These are phyloP conservation scores for Fragosphaeria purpurea DNA, from an alignment of 2,329 filamentous ascomycete species.

Conservation along the genomic window DNA sequence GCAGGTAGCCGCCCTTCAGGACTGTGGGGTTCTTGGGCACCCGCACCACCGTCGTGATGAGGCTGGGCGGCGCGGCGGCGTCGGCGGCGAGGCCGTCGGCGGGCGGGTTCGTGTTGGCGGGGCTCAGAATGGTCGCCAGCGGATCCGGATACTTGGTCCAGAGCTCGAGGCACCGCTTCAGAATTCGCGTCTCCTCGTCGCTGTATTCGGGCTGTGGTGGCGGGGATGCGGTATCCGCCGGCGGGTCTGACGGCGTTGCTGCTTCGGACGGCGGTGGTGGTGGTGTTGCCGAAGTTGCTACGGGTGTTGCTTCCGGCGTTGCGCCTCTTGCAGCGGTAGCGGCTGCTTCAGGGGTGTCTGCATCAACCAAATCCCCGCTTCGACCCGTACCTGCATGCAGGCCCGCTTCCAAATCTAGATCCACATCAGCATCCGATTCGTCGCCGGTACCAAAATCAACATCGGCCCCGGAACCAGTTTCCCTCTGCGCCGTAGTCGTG, in stretches of 20 bases:
- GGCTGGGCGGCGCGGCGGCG: conserved; percentile 44
- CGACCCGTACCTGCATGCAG: background rate
- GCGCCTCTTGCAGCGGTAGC: too few relatives aligned
- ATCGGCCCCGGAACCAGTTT: conserved; percentile 4
- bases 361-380: background rate
- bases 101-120: conserved; percentile 58
- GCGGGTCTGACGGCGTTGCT: conserved; percentile 17
- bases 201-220: conserved; percentile 29
- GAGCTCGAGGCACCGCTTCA: conserved; percentile 50
- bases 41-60: conserved; percentile 66
- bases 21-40: conserved; percentile 72
- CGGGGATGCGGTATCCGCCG: conserved; percentile 13
- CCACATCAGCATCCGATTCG: background rate
- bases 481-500: background rate
- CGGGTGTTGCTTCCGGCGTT: too few relatives aligned
- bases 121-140: conserved; percentile 43
- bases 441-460: conserved; percentile 11
- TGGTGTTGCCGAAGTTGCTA: too few relatives aligned
- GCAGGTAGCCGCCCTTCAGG: conserved; percentile 77
- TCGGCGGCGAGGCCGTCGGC: conserved; percentile 46
- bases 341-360: background rate
- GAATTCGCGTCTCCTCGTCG: conserved; percentile 34
- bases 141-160: conserved; percentile 55
- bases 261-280: background rate
- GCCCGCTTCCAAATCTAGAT: background rate